Percentiles rank a stretch among this genome's conserved stretches.
phyloP scores from a whole-genome alignment of 768 basidiomycete species.

The Clitopilus passeckerianus region DNA sequence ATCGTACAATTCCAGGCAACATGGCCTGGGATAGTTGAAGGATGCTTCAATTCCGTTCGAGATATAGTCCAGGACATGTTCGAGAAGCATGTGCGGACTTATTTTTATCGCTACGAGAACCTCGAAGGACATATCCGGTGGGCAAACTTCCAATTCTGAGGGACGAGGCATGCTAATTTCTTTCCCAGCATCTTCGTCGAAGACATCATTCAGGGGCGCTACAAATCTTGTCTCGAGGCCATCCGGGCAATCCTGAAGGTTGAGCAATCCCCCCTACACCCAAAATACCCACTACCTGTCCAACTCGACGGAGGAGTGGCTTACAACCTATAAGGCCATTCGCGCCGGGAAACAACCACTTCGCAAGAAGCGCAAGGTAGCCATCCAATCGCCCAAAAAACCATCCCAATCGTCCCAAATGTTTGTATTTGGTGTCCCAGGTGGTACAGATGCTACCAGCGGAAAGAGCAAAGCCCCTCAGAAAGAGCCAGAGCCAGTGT shows the following conservation, averaged over 20 bases:
- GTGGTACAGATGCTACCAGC: not conserved
- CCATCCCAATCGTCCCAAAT: not conserved
- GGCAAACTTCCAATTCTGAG: not conserved
- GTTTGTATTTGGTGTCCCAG: not conserved
- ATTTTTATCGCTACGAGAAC: slow-evolving; percentile 35
- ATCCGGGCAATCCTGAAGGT: slow-evolving; percentile 24
- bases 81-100: slow-evolving; percentile 21
- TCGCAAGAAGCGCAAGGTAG: slow-evolving; percentile 2
- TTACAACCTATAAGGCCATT: slow-evolving; percentile 28
- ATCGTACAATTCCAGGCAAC: slow-evolving; percentile 24
- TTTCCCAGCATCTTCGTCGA: slow-evolving; percentile 11
- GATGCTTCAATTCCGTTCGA: slow-evolving; percentile 20
- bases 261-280: slow-evolving; percentile 35
- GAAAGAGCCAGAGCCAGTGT: too few species aligned
- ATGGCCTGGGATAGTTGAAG: slow-evolving; percentile 20
- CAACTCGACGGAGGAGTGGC: slow-evolving; percentile 25
- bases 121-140: slow-evolving; percentile 32
- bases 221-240: slow-evolving; percentile 11
- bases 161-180: not conserved
- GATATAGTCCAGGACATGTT: slow-evolving; percentile 21
- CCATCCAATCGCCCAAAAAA: not conserved
- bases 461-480: not conserved
- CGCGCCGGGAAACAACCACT: slow-evolving; percentile 13
- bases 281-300: slow-evolving; percentile 36
- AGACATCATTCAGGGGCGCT: slow-evolving; percentile 17